Evolutionary conservation across 2,329 filamentous ascomycete genomes (phyloP).

Genomic region (Rhynchosporium secalis): DNA sequence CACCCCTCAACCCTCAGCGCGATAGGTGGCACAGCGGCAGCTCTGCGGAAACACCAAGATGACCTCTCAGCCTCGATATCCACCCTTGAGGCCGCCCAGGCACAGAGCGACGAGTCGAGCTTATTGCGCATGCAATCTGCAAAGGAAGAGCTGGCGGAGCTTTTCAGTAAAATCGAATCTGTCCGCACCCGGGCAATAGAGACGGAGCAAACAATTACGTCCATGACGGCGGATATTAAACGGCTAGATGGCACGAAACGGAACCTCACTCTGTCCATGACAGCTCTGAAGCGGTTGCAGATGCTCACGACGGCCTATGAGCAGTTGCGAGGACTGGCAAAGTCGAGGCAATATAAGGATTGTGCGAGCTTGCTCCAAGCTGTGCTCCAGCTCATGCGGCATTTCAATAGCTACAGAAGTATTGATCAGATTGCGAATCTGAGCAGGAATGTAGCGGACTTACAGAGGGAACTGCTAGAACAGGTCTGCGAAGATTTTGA

Average conservation of each 20-base stretch:
- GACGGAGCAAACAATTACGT: constrained; percentile 94
- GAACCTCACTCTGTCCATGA: constrained; percentile 97
- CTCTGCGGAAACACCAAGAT: constrained; percentile 75
- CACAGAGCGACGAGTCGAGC: constrained; percentile 81
- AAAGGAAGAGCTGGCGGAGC: constrained; percentile 81
- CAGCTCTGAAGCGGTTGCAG: constrained; percentile 91
- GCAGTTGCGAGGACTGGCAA: constrained; percentile 80
- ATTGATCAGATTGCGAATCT: constrained; percentile 97
- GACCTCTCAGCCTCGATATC: constrained; percentile 78
- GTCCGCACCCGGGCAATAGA: constrained; percentile 85
- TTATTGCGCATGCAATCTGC: constrained; percentile 89
- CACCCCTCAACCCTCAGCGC: constrained; percentile 82
- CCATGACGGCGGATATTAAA: constrained; percentile 99
- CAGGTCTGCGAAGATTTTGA: constrained; percentile 99
- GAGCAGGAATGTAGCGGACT: constrained; percentile 87
- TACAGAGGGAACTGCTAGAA: constrained; percentile 89
- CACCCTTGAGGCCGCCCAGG: constrained; percentile 70
- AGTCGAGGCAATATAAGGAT: constrained; percentile 88
- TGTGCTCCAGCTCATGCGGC: constrained; percentile 94
- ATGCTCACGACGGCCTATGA: constrained; percentile 99
- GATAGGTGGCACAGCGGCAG: constrained; percentile 70
- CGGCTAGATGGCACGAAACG: constrained; percentile 93
- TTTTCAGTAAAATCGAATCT: constrained; percentile 93
- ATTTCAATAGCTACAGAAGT: constrained; percentile 96
- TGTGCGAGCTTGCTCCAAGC: constrained; percentile 92